Conservation (phyloP, 2,329 filamentous ascomycete species). For the Colletotrichum trifolii region DNA sequence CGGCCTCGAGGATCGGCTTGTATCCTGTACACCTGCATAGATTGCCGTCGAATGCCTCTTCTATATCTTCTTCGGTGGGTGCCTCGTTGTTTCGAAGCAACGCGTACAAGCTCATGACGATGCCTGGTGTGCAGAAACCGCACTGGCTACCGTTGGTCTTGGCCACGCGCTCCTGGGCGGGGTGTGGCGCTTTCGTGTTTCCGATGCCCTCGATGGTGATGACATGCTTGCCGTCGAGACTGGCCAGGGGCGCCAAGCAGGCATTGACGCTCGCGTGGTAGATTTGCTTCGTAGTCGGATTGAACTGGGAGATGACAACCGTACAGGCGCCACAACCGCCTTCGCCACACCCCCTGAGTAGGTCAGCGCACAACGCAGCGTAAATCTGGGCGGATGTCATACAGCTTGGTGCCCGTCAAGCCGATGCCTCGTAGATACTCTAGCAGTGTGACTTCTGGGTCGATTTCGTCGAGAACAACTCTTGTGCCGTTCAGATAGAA, state of each 20-base stretch:
- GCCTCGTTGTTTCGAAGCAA: constrained; percentile 84
- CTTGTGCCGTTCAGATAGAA: constrained; percentile 97
- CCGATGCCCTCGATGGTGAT: constrained; percentile 98
- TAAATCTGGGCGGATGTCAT: constrained; percentile 40
- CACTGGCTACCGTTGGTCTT: constrained; percentile 93
- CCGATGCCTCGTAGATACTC: constrained; percentile 95
- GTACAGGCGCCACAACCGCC: constrained; percentile 97
- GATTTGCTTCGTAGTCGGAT: constrained; percentile 90
- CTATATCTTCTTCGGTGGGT: constrained; percentile 84
- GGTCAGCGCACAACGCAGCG: constrained; percentile 6
- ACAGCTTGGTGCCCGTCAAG: constrained; percentile 92
- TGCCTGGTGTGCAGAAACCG: constrained; percentile 95
- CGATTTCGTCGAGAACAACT: constrained; percentile 84
- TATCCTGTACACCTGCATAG: constrained; percentile 97
- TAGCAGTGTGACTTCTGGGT: constrained; percentile 90
- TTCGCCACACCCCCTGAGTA: constrained; percentile 82
- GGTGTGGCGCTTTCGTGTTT: constrained; percentile 86
- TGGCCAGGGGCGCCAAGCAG: constrained; percentile 91
- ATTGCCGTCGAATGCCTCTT: constrained; percentile 98
- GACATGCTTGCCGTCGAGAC: constrained; percentile 96
- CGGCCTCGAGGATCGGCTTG: constrained; percentile 91
- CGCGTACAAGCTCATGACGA: constrained; percentile 97
- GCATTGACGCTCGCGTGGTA: constrained; percentile 98
- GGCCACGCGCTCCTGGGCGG: constrained; percentile 89
- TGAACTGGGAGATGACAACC: constrained; percentile 92